Evolutionary conservation across 768 basidiomycete species (phyloP).

Genomic region (Rhodosporidiobolus sp.): DNA sequence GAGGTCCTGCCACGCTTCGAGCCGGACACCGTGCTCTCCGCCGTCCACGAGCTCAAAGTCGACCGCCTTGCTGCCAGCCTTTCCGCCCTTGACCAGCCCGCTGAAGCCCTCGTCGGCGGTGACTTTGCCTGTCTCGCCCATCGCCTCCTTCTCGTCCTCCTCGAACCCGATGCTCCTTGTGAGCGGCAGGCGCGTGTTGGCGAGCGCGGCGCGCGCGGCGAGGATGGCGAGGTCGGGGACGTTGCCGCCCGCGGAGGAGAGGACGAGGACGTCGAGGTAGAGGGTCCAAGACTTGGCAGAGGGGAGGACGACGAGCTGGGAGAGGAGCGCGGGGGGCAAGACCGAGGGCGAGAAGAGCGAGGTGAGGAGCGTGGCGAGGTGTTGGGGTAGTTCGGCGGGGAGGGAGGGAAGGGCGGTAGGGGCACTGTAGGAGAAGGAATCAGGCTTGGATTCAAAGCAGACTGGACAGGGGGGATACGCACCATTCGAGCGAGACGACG

Average conservation of each 20-base stretch:
- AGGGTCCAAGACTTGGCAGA: conserved; percentile 71
- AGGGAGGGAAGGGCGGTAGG: conserved; percentile 73
- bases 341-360: conserved; percentile 57
- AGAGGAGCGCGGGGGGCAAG: conserved; percentile 52
- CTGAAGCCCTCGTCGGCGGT: conserved; percentile 54
- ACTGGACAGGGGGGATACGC: background rate
- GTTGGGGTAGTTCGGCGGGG: conserved; percentile 59
- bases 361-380: conserved; percentile 35
- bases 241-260: conserved; percentile 52
- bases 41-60: conserved; percentile 80
- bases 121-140: background rate
- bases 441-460: background rate
- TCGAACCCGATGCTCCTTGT: conserved; percentile 67
- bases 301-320: conserved; percentile 60
- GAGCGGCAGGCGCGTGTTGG: conserved; percentile 73
- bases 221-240: conserved; percentile 70
- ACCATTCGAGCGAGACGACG: conserved; percentile 52
- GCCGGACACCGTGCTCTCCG: conserved; percentile 70
- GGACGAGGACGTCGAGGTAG: conserved; percentile 68
- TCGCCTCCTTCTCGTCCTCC: background rate
- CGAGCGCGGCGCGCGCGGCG: conserved; percentile 72
- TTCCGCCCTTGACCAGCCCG: conserved; percentile 57
- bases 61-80: conserved; percentile 57
- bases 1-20: conserved; percentile 65
- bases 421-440: conserved; percentile 45